These are phyloP conservation scores for Zizania latifolia DNA, from an alignment of 176 grass and related monocot genomes.

Conservation along the genomic window DNA sequence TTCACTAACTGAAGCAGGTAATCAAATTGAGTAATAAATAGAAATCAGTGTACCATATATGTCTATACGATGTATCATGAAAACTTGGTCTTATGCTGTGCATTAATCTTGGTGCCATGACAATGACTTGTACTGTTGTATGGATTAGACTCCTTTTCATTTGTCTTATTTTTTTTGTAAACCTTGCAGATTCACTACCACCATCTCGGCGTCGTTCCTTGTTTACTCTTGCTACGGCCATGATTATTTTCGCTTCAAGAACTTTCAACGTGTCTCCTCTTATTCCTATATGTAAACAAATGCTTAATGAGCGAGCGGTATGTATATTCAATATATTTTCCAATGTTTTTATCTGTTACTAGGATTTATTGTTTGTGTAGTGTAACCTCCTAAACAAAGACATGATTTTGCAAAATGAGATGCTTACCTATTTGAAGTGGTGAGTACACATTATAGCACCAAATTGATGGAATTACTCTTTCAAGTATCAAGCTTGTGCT, in stretches of 20 bases:
- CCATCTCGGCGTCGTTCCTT: slow-evolving; percentile 66
- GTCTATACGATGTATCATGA: too few species aligned
- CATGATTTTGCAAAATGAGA: neutral
- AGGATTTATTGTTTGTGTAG: neutral
- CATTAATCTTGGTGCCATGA: neutral
- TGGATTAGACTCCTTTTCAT: neutral
- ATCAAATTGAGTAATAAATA: slow-evolving; percentile 7
- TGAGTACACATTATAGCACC: neutral
- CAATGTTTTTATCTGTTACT: neutral
- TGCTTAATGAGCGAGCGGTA: slow-evolving; percentile 62
- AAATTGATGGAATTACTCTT: slow-evolving; percentile 12
- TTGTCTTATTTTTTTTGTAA: slow-evolving; percentile 17
- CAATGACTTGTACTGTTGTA: slow-evolving; percentile 18
- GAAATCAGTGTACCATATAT: slow-evolving; percentile 3
- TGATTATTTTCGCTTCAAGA: slow-evolving; percentile 86
- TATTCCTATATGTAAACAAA: slow-evolving; percentile 68
- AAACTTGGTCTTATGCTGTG: neutral
- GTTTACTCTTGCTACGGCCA: slow-evolving; percentile 69
- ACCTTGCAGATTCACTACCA: slow-evolving; percentile 52
- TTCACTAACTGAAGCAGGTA: slow-evolving; percentile 52
- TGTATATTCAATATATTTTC: slow-evolving; percentile 14
- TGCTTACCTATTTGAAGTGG: slow-evolving; percentile 17
- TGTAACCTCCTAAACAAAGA: slow-evolving; percentile 16
- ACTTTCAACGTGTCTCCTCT: slow-evolving; percentile 70
- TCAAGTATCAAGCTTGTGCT: neutral